Conservation (phyloP, 495 filamentous ascomycete genomes). For the Glonium stellatum region DNA sequence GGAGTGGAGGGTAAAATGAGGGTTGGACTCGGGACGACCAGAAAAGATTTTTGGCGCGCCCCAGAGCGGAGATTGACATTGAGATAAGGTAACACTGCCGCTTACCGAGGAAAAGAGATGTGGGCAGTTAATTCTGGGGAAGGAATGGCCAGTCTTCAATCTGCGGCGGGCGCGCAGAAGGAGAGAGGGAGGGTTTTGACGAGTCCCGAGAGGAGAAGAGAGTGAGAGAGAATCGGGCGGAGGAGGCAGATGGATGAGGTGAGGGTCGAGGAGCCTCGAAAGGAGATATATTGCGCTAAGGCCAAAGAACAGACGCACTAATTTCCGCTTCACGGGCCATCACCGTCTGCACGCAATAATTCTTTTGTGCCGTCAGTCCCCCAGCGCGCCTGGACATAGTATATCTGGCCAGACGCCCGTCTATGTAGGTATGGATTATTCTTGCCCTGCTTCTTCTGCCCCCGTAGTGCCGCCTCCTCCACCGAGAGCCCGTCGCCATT, state of each 20-base stretch:
- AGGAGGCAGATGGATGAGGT: not conserved
- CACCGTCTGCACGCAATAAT: constrained; percentile 22
- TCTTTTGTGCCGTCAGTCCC: not conserved
- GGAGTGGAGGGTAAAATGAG: constrained; percentile 12
- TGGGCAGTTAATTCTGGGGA: not conserved
- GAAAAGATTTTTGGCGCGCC: constrained; percentile 26
- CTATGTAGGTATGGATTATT: not conserved
- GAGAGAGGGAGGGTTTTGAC: not conserved
- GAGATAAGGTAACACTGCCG: constrained; percentile 3
- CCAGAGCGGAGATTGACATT: constrained; percentile 10
- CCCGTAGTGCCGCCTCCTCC: too few species aligned
- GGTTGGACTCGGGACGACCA: constrained; percentile 4
- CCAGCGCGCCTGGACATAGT: not conserved
- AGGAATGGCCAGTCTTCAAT: constrained; percentile 16
- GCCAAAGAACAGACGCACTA: constrained; percentile 23
- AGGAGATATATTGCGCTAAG: constrained; percentile 1
- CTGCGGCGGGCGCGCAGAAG: constrained; percentile 1
- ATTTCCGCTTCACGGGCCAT: constrained; percentile 25
- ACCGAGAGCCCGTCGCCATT: too few species aligned
- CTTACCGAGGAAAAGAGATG: constrained; percentile 18
- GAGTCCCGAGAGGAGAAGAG: not conserved
- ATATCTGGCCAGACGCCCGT: not conserved
- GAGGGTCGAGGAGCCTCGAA: not conserved
- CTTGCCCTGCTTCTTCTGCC: not conserved
- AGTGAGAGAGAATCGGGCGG: not conserved